Conservation (phyloP, 345 rosid species). For the Lumnitzera racemosa region DNA sequence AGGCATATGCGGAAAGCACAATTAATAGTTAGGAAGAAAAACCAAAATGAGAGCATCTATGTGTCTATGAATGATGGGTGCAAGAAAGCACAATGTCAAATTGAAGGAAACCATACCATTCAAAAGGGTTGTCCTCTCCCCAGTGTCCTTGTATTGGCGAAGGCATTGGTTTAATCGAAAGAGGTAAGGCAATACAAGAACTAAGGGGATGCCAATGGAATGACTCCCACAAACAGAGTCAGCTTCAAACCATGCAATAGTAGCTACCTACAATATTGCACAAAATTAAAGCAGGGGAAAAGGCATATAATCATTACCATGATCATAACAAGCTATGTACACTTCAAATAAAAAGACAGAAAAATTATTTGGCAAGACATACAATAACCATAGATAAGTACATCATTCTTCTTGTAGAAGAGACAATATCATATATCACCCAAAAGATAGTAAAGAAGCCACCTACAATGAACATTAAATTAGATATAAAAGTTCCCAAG, state of each 20-base stretch:
- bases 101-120: constrained; percentile 45
- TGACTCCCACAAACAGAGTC: constrained; percentile 98
- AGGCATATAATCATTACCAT: no score
- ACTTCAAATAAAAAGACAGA: no score
- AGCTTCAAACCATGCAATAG: constrained; percentile 99
- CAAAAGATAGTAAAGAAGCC: no score
- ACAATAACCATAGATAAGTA: no score
- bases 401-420: no score
- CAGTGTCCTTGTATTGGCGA: constrained; percentile 82
- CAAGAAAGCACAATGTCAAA: background rate
- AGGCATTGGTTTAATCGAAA: constrained; percentile 89
- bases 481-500: no score
- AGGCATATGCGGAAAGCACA: no score
- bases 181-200: constrained; percentile 85
- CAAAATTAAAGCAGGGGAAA: background rate
- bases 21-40: no score
- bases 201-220: constrained; percentile 85
- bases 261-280: constrained; percentile 66
- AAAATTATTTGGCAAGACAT: no score
- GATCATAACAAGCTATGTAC: no score
- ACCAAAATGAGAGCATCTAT: no score
- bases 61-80: background rate
- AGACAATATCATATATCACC: no score
- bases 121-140: constrained; percentile 62
- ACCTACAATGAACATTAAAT: background rate